Conservation (phyloP, 306 rosid species). For the Alnus rubra region DNA sequence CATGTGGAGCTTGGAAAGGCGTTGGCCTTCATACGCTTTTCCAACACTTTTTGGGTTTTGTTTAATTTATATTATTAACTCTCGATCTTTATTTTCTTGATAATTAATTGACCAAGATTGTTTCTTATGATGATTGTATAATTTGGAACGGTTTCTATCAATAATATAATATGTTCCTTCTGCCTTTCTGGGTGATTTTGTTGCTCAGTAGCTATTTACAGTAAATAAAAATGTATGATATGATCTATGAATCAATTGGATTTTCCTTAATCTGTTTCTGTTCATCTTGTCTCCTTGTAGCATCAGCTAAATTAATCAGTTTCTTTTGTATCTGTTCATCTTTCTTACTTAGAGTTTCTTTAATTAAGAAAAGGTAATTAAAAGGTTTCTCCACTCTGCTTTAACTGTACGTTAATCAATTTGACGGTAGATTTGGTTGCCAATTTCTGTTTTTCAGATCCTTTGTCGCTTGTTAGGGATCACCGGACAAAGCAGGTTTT, state of each 20-base stretch:
- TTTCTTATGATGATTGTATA: too few relatives aligned
- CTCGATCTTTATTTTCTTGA: too few relatives aligned
- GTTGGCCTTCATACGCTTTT: background rate
- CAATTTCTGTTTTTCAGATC: slow-evolving; percentile 60
- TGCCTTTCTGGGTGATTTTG: slow-evolving; percentile 17
- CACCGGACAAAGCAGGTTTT: slow-evolving; percentile 84
- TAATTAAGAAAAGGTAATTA: background rate
- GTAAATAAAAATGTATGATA: background rate
- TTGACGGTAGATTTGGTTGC: background rate
- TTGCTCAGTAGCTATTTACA: background rate
- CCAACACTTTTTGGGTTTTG: background rate
- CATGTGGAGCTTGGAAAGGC: background rate
- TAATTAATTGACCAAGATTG: too few relatives aligned
- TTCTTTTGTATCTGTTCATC: background rate
- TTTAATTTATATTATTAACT: background rate
- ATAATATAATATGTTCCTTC: background rate
- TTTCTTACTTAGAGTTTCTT: background rate
- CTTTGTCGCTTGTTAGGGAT: slow-evolving; percentile 91
- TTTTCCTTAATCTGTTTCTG: background rate
- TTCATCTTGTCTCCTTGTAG: background rate
- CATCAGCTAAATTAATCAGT: background rate
- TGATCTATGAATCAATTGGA: background rate
- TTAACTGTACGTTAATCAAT: background rate
- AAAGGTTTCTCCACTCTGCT: slow-evolving; percentile 4
- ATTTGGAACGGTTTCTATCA: slow-evolving; percentile 5